These are phyloP conservation scores for Fusarium staphyleae DNA, from an alignment of 2,329 filamentous ascomycete species.

Conservation along the genomic window DNA sequence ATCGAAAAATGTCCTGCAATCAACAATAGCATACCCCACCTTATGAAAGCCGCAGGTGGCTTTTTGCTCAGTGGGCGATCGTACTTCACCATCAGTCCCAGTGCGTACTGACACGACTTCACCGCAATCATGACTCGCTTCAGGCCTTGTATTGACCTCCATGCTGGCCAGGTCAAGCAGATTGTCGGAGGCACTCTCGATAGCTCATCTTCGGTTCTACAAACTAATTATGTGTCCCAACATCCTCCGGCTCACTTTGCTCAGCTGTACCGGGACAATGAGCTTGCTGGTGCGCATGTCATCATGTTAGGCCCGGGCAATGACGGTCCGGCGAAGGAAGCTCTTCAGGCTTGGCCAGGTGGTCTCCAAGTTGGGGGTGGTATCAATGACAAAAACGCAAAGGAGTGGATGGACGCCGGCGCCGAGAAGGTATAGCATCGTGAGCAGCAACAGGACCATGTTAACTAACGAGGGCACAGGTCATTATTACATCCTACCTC, in stretches of 20 bases:
- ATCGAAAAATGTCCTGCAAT: too few species aligned
- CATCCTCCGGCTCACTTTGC: conserved; percentile 85
- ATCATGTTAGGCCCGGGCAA: conserved; percentile 96
- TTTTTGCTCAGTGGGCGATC: conserved; percentile 17
- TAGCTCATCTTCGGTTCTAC: conserved; percentile 68
- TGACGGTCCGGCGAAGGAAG: conserved; percentile 77
- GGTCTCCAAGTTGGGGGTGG: conserved; percentile 93
- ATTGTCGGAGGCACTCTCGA: conserved; percentile 95
- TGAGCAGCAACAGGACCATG: neutral
- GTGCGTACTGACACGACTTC: neutral
- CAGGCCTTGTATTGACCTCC: conserved; percentile 94
- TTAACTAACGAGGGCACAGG: conserved; percentile 59
- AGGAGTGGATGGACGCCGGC: conserved; percentile 83
- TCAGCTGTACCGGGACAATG: conserved; percentile 77
- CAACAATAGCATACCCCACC: too few species aligned
- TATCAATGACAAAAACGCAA: conserved; percentile 84
- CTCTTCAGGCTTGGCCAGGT: conserved; percentile 78
- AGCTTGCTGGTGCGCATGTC: conserved; percentile 82
- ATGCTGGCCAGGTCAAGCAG: conserved; percentile 97
- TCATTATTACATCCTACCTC: conserved; percentile 95
- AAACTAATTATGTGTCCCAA: conserved; percentile 91
- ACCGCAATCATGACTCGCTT: conserved; percentile 80
- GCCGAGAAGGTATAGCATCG: conserved; percentile 77
- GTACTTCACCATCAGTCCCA: conserved; percentile 10
- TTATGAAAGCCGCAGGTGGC: neutral